phyloP scores from a whole-genome alignment of 2,329 filamentous ascomycete species.

The Ascochyta clinopodiicola region DNA sequence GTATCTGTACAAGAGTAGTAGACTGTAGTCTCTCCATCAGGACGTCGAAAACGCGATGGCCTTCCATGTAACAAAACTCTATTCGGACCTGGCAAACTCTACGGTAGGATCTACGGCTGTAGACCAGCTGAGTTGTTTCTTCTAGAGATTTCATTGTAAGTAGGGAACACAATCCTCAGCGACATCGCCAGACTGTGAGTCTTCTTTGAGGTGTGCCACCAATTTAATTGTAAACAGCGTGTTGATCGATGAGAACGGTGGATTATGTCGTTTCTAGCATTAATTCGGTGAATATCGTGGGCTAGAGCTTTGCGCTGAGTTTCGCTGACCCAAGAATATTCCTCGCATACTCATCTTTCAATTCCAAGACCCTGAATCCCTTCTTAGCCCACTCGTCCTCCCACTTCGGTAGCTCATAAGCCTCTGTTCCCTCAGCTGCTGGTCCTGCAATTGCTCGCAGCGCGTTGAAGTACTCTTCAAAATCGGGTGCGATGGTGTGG shows the following conservation, averaged over 20 bases:
- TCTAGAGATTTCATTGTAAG: too few species aligned
- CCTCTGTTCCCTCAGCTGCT: conserved; percentile 5
- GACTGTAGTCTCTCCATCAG: too few species aligned
- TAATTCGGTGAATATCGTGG: too few species aligned
- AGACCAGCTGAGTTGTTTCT: too few species aligned
- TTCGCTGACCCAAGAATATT: background rate
- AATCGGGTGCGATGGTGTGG: conserved; percentile 66
- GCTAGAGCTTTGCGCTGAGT: background rate
- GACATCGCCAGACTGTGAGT: background rate
- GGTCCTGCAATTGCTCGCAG: conserved; percentile 45
- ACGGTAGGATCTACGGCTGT: too few species aligned
- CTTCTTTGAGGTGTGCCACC: background rate
- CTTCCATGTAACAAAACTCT: too few species aligned
- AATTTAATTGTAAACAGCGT: background rate
- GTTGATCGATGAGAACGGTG: background rate
- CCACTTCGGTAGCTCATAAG: conserved; percentile 10
- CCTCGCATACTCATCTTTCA: conserved; percentile 14
- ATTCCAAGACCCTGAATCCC: conserved; percentile 4
- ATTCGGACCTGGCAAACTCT: too few species aligned
- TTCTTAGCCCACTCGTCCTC: conserved; percentile 5
- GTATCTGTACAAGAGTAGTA: too few species aligned
- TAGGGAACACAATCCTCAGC: too few species aligned
- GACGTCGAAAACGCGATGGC: too few species aligned
- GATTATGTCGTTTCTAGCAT: background rate
- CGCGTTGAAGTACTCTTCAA: conserved; percentile 69